Base-by-base conservation (phyloP, 768 basidiomycete species). In the Mycena belliarum region DNA sequence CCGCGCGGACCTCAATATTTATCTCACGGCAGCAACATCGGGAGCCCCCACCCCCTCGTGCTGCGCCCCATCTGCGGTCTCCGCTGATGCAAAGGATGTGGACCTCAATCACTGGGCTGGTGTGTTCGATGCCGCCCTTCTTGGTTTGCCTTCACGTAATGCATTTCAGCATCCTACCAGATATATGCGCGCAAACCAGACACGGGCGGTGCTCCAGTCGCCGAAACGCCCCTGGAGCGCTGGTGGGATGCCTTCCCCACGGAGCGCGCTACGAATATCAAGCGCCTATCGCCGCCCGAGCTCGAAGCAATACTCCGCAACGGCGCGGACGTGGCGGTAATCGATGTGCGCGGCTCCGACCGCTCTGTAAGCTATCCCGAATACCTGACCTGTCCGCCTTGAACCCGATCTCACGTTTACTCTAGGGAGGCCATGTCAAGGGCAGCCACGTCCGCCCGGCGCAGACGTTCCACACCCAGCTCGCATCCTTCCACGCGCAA, bases 161-260 rank as follows among this genome's bases (percentile, higher is more conserved):
- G 25, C 14, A 43, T 51, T 25, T 37, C 56, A 82, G 80, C 69
- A 9, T 79, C 80, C 3, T 84, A 74, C 67, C 76, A 77, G 47
- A 77, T 85, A 21, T 77, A 75, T 33, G 80, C 79, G 4, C 48
- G 63, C 18, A 84, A 83, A 57, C 58, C 68, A 2, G 33, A 16
- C n/a, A 48, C 29, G 55, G 4, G 59, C 59, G 2, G 24, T 54
- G 46, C 2, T 43, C 7, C 7, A 32, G 46, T 33, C 37, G 29
- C 20, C 48, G 59, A 21, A n/a, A 26, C 49, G 1, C 61, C 72
- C 6, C 72, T 84, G 29, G 65, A 70, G 16, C 70, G 71, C 3
- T 84, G 80, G 80, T 83, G 80, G 82, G 78, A 83, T 52, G 82
- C 81, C 0, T 84, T 80, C 63, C 84, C 84, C 0, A 42, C 61